Evolutionary conservation across 2,329 filamentous ascomycete genomes (phyloP).

Genomic region (Hypoxylon rubiginosum): DNA sequence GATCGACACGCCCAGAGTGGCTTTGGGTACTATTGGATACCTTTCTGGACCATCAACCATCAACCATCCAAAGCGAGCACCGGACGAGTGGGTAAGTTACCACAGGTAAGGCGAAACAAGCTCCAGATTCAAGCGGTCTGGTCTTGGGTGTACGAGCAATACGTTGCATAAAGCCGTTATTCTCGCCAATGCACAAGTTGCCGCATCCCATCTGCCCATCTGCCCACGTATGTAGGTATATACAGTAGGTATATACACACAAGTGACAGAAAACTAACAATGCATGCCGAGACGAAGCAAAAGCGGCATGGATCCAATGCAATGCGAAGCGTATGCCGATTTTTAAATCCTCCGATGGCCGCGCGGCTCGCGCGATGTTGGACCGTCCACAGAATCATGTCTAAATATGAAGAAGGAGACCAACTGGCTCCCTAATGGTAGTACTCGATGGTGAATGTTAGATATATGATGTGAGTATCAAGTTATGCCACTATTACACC

Average conservation of each 20-base stretch:
- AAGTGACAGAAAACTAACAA: constrained; percentile 6
- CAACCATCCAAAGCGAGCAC: constrained; percentile 10
- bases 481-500: not conserved
- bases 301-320: constrained; percentile 22
- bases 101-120: constrained; percentile 17
- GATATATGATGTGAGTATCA: not conserved
- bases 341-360: constrained; percentile 13
- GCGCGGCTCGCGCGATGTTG: constrained; percentile 17
- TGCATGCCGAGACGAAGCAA: constrained; percentile 7
- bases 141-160: constrained; percentile 18
- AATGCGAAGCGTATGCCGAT: constrained; percentile 23
- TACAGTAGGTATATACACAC: constrained; percentile 4
- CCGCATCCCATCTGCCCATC: constrained; percentile 17
- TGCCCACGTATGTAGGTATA: not conserved
- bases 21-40: constrained; percentile 7
- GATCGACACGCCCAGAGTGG: constrained; percentile 13
- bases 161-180: constrained; percentile 15
- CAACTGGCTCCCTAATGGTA: not conserved
- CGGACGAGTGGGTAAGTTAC: constrained; percentile 10
- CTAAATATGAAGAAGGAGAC: not conserved
- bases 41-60: constrained; percentile 13
- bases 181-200: constrained; percentile 28
- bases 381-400: not conserved
- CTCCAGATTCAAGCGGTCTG: constrained; percentile 22
- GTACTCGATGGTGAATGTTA: not conserved